Evolutionary conservation across 352 stramenopile genomes (phyloP).

Genomic region (Globisporangium viniferum): DNA sequence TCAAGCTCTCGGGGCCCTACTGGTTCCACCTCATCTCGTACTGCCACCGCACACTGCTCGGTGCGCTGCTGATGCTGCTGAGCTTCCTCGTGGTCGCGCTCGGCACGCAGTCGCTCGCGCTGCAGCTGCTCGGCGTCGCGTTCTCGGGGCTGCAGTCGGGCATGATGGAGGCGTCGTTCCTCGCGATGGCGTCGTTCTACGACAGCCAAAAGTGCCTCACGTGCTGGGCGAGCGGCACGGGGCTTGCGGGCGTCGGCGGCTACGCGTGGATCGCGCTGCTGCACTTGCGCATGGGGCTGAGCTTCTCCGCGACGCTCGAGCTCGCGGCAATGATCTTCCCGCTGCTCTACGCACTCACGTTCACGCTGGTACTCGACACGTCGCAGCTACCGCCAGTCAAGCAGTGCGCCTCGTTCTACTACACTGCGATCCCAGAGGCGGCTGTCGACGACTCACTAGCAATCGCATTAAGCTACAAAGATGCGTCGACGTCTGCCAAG

Average conservation of each 20-base stretch:
- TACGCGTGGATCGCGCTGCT: conserved; percentile 88
- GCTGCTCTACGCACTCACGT: conserved; percentile 55
- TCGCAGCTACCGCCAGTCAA: conserved; percentile 32
- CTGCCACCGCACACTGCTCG: conserved; percentile 63
- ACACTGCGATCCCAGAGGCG: conserved; percentile 36
- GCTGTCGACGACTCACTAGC: conserved; percentile 14
- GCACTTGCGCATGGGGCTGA: conserved; percentile 59
- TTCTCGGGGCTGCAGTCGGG: conserved; percentile 84
- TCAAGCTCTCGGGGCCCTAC: conserved; percentile 90
- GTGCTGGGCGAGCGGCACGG: conserved; percentile 92
- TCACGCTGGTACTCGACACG: conserved; percentile 60
- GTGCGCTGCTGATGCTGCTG: conserved; percentile 74
- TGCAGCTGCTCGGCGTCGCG: conserved; percentile 88
- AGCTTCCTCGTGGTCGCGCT: conserved; percentile 76
- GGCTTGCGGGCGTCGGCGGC: conserved; percentile 88
- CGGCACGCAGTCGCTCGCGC: conserved; percentile 45
- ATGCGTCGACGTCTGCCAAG: neutral
- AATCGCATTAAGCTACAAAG: neutral
- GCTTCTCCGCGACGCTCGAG: conserved; percentile 60
- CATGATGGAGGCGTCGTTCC: conserved; percentile 89
- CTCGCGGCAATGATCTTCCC: conserved; percentile 58
- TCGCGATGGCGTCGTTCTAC: conserved; percentile 86
- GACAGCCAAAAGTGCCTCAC: conserved; percentile 78
- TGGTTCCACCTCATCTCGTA: conserved; percentile 95
- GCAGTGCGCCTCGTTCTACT: conserved; percentile 23